Base-by-base conservation (phyloP, 129 eudicot genomes). In the Heracleum sosnowskyi region DNA sequence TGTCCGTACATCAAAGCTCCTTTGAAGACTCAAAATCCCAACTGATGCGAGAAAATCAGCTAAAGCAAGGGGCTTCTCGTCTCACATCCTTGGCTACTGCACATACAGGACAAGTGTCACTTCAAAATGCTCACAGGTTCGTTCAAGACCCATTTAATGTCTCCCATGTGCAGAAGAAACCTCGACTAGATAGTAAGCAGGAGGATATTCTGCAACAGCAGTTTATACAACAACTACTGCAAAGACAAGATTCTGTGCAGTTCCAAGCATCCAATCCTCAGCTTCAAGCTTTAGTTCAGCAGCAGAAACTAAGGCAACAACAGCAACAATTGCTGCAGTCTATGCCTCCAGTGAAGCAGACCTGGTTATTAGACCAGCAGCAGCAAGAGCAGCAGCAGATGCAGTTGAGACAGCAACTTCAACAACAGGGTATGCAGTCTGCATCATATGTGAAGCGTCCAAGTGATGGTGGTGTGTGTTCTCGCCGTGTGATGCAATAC, bases 401-500 rank as follows among this genome's bases (percentile, higher is more conserved):
- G 81, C 89, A 88, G 74, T 71, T 84, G 49, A 85, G 91, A 77
- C 92, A 87, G 53, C 89, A 76, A 75, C 76, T 84, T 78, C 92
- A 84, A 74, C 96, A 88, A 71, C 98, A 89, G 81, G 84, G 86
- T 72, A 28, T 83, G 89, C 99, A 88, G 78, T 89, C 92, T 75
- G 80, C 83, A 37, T 77, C 89, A 74, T 81, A 85, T 24, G 74
- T 86, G 81, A 96, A 92, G 81, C 89, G 96, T 20, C 95, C 97
- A 36, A 86, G 80, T 82, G 97, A 92, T 81, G 88, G 89, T 22
- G 96, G 96, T 82, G 92, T 96, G 18, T 96, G 99, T 76, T 91
- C 99, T 20, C 86, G 99, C 13, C 88, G 97, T 73, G 69, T 96
- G 79, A 96, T 96, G 99, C 97, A 96, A 69, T 92, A 92, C 75